Evolutionary conservation across 768 basidiomycete species (phyloP), one percentile per base, ranked within the genome.

Genomic region (Suillus tomentosus): DNA sequence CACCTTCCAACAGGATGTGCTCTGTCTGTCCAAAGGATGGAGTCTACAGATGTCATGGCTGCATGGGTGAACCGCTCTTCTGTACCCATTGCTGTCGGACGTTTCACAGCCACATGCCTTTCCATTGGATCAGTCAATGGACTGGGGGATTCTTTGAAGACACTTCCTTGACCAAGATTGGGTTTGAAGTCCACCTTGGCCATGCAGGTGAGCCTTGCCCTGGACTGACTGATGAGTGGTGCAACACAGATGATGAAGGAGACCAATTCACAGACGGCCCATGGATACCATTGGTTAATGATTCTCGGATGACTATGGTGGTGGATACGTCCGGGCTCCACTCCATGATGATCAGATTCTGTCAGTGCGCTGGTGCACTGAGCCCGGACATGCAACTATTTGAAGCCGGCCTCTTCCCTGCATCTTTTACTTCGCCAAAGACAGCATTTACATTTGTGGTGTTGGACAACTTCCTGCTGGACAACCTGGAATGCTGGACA

Each of bases 181-280:
- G 43, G 9, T 9, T 45, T 1, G 43, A 45, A 45, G 4, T 45
- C 3, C 3, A 45, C 43, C 43, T 45, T 3, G 10, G 43, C 4
- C 43, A 45, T 71, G 70, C 43, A 47, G 67, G 13, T 22, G 5
- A 47, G 2, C 64, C 63, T 0, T 74, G 72, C 58, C 74, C 71
- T 8, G 5, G 2, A 14, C 0, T 48, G 22, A 48, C 48, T 1
- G 13, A 48, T 0, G n/a, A 50, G 14, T 24, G 24, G 24, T 50
- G 8, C 0, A 6, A 36, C 11, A 13, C 14, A 31, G 14, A 43
- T 34, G 15, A 50, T 50, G 48, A 50, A 50, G 48, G 14, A 15
- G 48, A 50, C 14, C 3, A 50, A 15, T 50, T 50, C 0, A 24
- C 48, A 1, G 14, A 50, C 15, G 48, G 14, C 2, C 24, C 13